Evolutionary conservation across 331 rosid species (phyloP), one percentile per base, ranked within the genome.

Genomic region (Phaseolus coccineus): DNA sequence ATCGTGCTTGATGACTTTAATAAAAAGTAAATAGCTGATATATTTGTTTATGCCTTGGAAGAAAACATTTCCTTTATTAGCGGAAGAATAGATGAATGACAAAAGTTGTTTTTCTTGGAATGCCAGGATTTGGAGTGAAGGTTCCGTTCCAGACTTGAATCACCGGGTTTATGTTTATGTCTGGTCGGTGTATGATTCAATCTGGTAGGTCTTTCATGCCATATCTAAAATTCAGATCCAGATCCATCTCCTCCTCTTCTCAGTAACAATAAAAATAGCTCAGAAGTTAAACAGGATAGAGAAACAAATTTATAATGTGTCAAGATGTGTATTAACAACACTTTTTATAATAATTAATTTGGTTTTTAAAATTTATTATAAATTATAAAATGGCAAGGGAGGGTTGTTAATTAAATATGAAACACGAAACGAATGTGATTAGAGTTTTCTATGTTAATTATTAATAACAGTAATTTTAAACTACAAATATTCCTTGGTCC

Each of bases 21-120:
- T 67, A 80, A 71, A 42, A 44, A 39, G 82, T 86, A 76, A 70
- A 82, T 82, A 82, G 84, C 77, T 56, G 80, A 50, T 74, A 61
- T 82, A 67, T 83, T 71, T 77, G 74, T 63, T 74, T 64, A 33
- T 59, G 39, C 53, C 48, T 50, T 39, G 50, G 75, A 55, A 78
- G 71, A 59, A 46, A 73, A 69, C 24, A 33, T 33, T 56, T 44
- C 67, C 11, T 66, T 78, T 30, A 19, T 4, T 9, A 58, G 80
- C 52, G 7, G 31, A 15, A 67, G 22, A 10, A 50, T 48, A 56
- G 73, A 50, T 76, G 64, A 61, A 84, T 79, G 50, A 33, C 28
- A 76, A 25, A 69, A 58, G 6, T 31, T 71, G 71, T 33, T 61
- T 48, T 44, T 71, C 62, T 37, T 44, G 39, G 31, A 59, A 16